Evolutionary conservation across 208 protist genomes (phyloP).

Genomic region (Acanthamoeba royreba): DNA sequence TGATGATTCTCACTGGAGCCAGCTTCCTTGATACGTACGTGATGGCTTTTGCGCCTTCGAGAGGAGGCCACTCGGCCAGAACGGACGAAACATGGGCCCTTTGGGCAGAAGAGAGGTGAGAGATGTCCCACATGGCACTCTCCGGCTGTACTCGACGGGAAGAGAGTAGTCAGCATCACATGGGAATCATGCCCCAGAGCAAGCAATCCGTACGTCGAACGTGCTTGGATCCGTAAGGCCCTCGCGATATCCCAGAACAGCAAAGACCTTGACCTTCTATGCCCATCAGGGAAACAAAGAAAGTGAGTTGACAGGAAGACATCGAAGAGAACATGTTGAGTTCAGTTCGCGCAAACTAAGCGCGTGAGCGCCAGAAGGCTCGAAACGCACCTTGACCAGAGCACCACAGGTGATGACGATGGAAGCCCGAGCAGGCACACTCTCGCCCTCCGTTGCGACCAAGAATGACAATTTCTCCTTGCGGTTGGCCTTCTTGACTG

Average conservation of each 20-base stretch:
- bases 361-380: too few species aligned
- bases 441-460: background rate
- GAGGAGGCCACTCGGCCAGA: background rate
- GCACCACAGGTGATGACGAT: background rate
- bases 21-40: too few species aligned
- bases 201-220: background rate
- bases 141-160: background rate
- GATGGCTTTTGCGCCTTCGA: background rate
- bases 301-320: background rate
- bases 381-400: background rate
- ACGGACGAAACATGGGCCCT: background rate
- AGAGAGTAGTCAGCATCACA: background rate
- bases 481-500: background rate
- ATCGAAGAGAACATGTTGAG: background rate
- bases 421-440: background rate
- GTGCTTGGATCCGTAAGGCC: background rate
- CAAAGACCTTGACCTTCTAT: background rate
- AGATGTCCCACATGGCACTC: background rate
- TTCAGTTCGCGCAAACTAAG: too few species aligned
- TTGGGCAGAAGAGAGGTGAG: background rate
- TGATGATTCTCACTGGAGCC: background rate
- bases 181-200: background rate
- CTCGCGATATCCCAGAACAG: background rate
- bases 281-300: background rate
- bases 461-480: background rate